Percentiles rank a stretch among this genome's conserved stretches.
These are phyloP conservation scores for Russula foetens DNA, from an alignment of 768 basidiomycete species.

Conservation along the genomic window DNA sequence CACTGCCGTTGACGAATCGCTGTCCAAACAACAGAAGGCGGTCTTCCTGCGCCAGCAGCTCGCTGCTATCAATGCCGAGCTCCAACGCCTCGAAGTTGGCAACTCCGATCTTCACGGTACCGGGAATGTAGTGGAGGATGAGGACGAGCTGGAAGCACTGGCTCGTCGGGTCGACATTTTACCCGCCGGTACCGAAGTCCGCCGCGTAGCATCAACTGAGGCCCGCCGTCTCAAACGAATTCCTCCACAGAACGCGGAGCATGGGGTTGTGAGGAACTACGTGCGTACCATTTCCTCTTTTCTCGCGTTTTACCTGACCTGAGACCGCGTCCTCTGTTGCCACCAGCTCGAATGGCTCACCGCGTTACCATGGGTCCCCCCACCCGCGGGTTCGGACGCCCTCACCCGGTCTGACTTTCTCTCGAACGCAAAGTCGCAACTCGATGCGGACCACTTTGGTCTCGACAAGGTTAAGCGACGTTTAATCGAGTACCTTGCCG, in stretches of 20 bases:
- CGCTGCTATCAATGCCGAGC: no score
- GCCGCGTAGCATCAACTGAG: conserved; percentile 74
- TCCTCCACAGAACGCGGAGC: conserved; percentile 82
- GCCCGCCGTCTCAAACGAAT: conserved; percentile 80
- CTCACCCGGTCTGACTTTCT: conserved; percentile 56
- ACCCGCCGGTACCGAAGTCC: conserved; percentile 65
- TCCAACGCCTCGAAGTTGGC: conserved; percentile 35
- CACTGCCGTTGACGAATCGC: no score
- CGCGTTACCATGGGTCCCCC: conserved; percentile 72
- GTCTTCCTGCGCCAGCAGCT: no score
- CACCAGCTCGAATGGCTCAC: conserved; percentile 85
- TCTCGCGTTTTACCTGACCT: not conserved
- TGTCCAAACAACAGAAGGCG: no score
- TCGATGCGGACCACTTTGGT: conserved; percentile 89
- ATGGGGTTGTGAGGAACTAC: conserved; percentile 79
- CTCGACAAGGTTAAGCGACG: conserved; percentile 92
- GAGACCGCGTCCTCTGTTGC: not conserved
- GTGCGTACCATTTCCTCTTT: conserved; percentile 34
- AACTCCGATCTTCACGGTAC: not conserved
- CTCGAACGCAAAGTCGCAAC: conserved; percentile 59
- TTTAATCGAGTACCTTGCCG: conserved; percentile 85
- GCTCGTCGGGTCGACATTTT: conserved; percentile 68
- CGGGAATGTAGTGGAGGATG: conserved; percentile 39
- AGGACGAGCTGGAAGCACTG: conserved; percentile 71
- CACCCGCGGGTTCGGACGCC: conserved; percentile 28